These are phyloP conservation scores for Xylariales sp. DNA, from an alignment of 2,329 filamentous ascomycete species.

Conservation along the genomic window DNA sequence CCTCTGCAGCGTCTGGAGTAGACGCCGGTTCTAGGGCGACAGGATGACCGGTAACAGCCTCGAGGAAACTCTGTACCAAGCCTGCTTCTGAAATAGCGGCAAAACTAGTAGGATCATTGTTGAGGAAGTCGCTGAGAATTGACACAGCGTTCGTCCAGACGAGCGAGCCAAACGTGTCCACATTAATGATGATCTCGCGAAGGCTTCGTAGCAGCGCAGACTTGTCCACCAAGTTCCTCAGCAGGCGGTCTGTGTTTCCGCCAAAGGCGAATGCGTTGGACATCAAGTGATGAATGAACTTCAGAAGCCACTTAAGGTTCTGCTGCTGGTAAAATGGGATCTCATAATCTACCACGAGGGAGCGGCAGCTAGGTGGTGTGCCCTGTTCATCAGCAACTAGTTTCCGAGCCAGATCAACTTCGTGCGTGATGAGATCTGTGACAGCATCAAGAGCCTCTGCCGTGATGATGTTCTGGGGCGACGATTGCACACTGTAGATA, in stretches of 20 bases:
- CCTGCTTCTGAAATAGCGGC: conserved; percentile 92
- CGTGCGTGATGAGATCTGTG: conserved; percentile 77
- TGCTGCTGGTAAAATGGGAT: conserved; percentile 93
- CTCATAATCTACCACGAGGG: conserved; percentile 83
- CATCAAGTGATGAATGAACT: conserved; percentile 96
- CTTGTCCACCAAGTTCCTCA: conserved; percentile 93
- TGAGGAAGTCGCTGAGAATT: conserved; percentile 92
- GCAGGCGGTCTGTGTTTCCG: conserved; percentile 81
- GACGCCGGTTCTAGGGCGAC: conserved; percentile 32
- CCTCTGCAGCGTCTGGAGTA: conserved; percentile 23
- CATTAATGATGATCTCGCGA: conserved; percentile 75
- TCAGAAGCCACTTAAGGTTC: conserved; percentile 88
- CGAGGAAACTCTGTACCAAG: conserved; percentile 79
- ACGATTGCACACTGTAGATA: conserved; percentile 79
- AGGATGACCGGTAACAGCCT: conserved; percentile 64
- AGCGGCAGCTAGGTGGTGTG: conserved; percentile 66
- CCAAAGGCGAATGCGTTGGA: conserved; percentile 63
- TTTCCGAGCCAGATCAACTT: conserved; percentile 67
- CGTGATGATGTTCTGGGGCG: conserved; percentile 76
- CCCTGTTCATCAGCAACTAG: conserved; percentile 66
- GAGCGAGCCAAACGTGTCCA: conserved; percentile 77
- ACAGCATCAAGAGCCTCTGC: conserved; percentile 86
- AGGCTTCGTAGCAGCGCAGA: conserved; percentile 77
- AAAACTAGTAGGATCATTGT: conserved; percentile 97
- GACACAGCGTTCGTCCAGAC: conserved; percentile 95